These are phyloP conservation scores for Orobanche coerulescens DNA, from an alignment of 257 asterid species.

Conservation along the genomic window DNA sequence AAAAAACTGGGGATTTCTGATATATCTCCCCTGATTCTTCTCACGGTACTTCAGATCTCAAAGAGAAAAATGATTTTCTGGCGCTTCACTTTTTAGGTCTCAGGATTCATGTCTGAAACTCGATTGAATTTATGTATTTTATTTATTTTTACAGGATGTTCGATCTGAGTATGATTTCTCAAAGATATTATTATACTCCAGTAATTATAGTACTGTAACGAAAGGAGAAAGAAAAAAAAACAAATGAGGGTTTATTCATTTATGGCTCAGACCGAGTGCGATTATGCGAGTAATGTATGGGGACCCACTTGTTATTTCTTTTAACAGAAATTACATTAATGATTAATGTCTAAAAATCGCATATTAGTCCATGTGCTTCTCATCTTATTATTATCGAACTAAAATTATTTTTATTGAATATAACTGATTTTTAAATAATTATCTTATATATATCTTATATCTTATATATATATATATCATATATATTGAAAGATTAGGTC, in stretches of 20 bases:
- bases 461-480: no score
- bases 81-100: background rate
- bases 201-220: background rate
- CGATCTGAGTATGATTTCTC: conserved; percentile 16
- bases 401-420: no score
- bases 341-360: no score
- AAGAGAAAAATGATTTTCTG: conserved; percentile 4
- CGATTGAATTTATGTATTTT: conserved; percentile 13
- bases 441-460: no score
- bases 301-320: background rate
- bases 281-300: conserved; percentile 17
- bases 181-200: no score
- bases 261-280: conserved; percentile 22
- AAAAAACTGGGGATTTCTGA: background rate
- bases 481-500: no score
- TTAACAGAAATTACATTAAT: no score
- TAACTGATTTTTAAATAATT: no score
- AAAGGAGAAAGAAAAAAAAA: conserved; percentile 12
- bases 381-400: no score
- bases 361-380: no score
- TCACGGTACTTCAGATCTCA: conserved; percentile 32
- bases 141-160: background rate
- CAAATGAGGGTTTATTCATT: conserved; percentile 25
- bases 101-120: conserved; percentile 19
- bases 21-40: conserved; percentile 5